Evolutionary conservation across 2,329 filamentous ascomycete species (phyloP).

Genomic region (Cladorrhinum sp.): DNA sequence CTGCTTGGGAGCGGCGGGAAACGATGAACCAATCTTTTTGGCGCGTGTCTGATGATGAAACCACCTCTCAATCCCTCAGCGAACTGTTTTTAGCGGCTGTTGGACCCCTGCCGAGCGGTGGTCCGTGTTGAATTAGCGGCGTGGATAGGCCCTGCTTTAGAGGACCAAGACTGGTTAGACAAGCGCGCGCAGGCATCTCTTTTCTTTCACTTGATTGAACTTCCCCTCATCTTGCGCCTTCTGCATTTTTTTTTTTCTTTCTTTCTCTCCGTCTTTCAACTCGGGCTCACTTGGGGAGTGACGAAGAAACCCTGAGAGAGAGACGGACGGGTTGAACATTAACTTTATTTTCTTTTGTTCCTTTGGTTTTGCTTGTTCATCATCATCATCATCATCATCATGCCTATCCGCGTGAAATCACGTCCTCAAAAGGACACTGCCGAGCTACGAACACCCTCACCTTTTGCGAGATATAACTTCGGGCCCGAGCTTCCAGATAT

Average conservation of each 20-base stretch:
- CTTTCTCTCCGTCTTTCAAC: not conserved
- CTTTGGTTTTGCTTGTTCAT: not conserved
- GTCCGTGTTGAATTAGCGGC: not conserved
- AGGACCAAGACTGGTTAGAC: not conserved
- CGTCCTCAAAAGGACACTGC: slow-evolving; percentile 30
- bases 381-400: no score
- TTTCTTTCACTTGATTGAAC: slow-evolving; percentile 2
- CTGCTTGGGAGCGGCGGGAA: slow-evolving; percentile 1
- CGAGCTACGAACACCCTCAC: slow-evolving; percentile 36
- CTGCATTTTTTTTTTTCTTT: slow-evolving; percentile 6
- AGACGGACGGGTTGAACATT: not conserved
- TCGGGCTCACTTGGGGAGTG: not conserved
- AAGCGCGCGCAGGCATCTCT: not conserved
- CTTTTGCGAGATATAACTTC: slow-evolving; percentile 25
- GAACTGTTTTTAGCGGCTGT: slow-evolving; percentile 5
- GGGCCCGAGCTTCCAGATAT: slow-evolving; percentile 53
- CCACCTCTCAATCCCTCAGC: not conserved
- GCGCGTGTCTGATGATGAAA: not conserved
- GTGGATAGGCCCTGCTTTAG: slow-evolving; percentile 1
- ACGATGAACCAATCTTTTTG: not conserved
- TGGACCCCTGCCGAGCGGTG: not conserved
- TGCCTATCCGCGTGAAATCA: slow-evolving; percentile 43
- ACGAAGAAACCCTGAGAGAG: not conserved
- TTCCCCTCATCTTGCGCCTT: slow-evolving; percentile 13
- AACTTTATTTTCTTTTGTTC: not conserved